A percentile compares a stretch with the other conserved stretches of the same genome.
Evolutionary conservation across 805 yeast species (phyloP).

Genomic region (Ogataea paradorogensis): DNA sequence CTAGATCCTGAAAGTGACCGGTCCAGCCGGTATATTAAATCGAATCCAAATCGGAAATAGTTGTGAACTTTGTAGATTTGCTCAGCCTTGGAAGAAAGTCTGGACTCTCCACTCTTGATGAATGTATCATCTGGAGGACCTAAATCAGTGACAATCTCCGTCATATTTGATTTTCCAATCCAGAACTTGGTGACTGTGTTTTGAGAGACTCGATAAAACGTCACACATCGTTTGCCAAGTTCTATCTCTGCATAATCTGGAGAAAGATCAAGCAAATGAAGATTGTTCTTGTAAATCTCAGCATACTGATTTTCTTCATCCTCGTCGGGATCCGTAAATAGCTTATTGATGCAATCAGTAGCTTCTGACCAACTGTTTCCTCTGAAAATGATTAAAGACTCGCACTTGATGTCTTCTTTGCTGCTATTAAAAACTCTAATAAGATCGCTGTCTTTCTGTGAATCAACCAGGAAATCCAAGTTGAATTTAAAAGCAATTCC

Average conservation of each 20-base stretch:
- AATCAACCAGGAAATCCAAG: not conserved
- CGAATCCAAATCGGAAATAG: slow-evolving; percentile 54
- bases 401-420: slow-evolving; percentile 36
- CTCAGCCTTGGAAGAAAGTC: slow-evolving; percentile 24
- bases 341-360: slow-evolving; percentile 2
- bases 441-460: slow-evolving; percentile 11
- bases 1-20: slow-evolving; percentile 28
- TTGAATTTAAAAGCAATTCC: slow-evolving; percentile 53
- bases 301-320: not conserved
- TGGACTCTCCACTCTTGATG: slow-evolving; percentile 37
- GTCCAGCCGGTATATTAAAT: slow-evolving; percentile 46
- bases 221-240: not conserved
- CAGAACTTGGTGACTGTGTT: not conserved
- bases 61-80: slow-evolving; percentile 44
- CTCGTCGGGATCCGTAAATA: not conserved
- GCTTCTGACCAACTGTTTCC: slow-evolving; percentile 37
- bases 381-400: slow-evolving; percentile 38
- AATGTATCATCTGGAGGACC: slow-evolving; percentile 60
- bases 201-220: not conserved
- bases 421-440: slow-evolving; percentile 27
- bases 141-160: slow-evolving; percentile 41
- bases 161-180: slow-evolving; percentile 45
- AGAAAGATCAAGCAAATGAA: not conserved
- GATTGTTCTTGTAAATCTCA: not conserved
- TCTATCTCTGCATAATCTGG: not conserved